A percentile compares a stretch with the other conserved stretches of the same genome.
These are phyloP conservation scores for Dactylonectria estremocensis DNA, from an alignment of 2,329 filamentous ascomycete genomes.

Conservation along the genomic window DNA sequence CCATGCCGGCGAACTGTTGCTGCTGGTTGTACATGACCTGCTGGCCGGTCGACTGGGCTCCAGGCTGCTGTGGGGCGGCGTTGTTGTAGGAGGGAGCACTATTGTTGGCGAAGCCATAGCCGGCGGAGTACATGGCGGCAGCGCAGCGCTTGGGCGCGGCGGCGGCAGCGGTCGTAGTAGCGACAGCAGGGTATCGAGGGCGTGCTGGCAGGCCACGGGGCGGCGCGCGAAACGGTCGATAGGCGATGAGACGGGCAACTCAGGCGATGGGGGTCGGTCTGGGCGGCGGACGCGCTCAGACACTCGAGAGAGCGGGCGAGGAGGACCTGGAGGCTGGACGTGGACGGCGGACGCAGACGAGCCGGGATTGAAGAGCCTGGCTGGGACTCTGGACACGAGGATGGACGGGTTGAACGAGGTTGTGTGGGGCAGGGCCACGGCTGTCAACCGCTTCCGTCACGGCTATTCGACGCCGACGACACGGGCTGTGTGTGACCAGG, in stretches of 20 bases:
- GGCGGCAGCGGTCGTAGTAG: constrained; percentile 3
- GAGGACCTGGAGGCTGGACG: constrained; percentile 40
- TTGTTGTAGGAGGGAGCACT: constrained; percentile 67
- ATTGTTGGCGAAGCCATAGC: constrained; percentile 69
- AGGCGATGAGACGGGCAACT: constrained; percentile 21
- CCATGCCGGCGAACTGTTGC: constrained; percentile 70
- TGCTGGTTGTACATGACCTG: constrained; percentile 73
- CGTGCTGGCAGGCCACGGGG: constrained; percentile 41
- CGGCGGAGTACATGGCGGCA: constrained; percentile 66
- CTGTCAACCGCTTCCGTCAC: constrained; percentile 40
- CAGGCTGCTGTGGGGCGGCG: constrained; percentile 56
- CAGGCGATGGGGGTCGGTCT: constrained; percentile 26
- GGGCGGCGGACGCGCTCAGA: constrained; percentile 38
- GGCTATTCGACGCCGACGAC: constrained; percentile 40
- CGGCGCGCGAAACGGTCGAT: constrained; percentile 31
- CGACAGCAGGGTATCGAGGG: constrained; percentile 24
- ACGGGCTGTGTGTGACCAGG: constrained; percentile 36
- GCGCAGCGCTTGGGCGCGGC: constrained; percentile 23
- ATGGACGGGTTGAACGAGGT: constrained; percentile 36
- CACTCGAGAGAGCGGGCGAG: constrained; percentile 13
- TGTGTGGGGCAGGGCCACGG: constrained; percentile 43
- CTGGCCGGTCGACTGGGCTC: constrained; percentile 59
- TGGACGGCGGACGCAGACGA: constrained; percentile 42
- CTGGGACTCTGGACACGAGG: constrained; percentile 30
- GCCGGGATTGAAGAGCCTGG: constrained; percentile 47